Percentiles rank a stretch among this genome's conserved stretches.
Evolutionary conservation across 495 filamentous ascomycete species (phyloP).

Genomic region (Penicillium simplicissimum): DNA sequence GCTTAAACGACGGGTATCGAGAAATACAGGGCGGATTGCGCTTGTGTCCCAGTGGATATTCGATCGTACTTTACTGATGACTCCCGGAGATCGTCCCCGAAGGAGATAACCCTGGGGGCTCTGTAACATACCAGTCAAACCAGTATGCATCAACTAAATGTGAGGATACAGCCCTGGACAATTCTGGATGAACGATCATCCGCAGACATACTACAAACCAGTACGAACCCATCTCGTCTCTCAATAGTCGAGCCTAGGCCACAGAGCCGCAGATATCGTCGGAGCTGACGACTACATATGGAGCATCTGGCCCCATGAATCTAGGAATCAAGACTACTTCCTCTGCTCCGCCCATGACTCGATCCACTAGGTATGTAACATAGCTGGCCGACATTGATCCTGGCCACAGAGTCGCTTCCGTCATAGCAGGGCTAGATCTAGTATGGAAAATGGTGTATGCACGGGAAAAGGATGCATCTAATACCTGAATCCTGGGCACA

Average conservation of each 20-base stretch:
- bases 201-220: not conserved
- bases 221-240: not conserved
- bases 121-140: not conserved
- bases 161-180: not conserved
- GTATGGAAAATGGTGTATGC: not conserved
- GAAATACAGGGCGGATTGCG: too few species aligned
- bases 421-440: too few species aligned
- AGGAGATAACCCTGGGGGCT: too few species aligned
- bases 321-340: too few species aligned
- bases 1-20: not conserved
- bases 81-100: too few species aligned
- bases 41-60: not conserved
- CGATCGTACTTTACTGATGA: not conserved
- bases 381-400: not conserved
- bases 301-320: not conserved
- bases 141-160: not conserved
- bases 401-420: not conserved
- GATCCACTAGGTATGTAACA: not conserved
- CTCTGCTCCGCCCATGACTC: not conserved
- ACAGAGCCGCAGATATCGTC: not conserved
- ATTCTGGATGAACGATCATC: not conserved
- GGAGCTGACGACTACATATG: not conserved
- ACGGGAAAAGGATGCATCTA: not conserved
- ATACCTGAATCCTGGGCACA: not conserved
- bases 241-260: not conserved